Evolutionary conservation across 78 protist genomes (phyloP), one percentile per base, ranked within the genome.

Genomic region (Protostelium mycophagum): DNA sequence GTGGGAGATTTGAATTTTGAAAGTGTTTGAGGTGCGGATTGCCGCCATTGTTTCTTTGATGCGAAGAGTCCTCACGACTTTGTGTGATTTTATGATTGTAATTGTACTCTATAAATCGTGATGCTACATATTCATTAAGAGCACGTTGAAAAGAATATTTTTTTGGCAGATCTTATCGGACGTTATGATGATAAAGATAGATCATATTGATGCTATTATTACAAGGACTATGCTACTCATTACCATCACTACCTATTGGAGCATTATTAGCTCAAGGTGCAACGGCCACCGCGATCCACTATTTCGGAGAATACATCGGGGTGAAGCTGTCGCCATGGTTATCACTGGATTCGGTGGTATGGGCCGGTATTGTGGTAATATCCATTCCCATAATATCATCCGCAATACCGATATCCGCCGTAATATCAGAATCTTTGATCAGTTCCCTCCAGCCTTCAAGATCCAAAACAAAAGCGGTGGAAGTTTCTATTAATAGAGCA

Each of bases 161-260:
- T n/a, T n/a, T n/a, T n/a, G n/a, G n/a, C n/a, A n/a, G n/a, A n/a
- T n/a, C n/a, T n/a, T n/a, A n/a, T n/a, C n/a, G n/a, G n/a, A n/a
- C n/a, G n/a, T n/a, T 97, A 0, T 51, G 73, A 25, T 87, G 63
- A 0, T 23, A 25, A 5, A 25, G n/a, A 5, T 16, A 36, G 36
- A 85, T 35, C 37, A 85, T 85, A 5, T 25, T 36, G 86, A 5
- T 85, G 37, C 63, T 36, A 16, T 35, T 36, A 85, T 16, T 36
- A 16, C 86, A 85, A 16, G 36, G 37, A 5, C 86, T 96, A 83
- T 63, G 87, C n/a, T 96, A 90, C 87, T 88, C 97, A 86, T 0
- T 98, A 0, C 99, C 99, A 25, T 95, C 96, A 0, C 95, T 96
- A 97, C 94, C 36, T 29, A 0, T 97, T 37, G 99, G 99, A 39